Conservation (phyloP, 495 filamentous ascomycete genomes). For the Aspergillus incahuasiensis region DNA sequence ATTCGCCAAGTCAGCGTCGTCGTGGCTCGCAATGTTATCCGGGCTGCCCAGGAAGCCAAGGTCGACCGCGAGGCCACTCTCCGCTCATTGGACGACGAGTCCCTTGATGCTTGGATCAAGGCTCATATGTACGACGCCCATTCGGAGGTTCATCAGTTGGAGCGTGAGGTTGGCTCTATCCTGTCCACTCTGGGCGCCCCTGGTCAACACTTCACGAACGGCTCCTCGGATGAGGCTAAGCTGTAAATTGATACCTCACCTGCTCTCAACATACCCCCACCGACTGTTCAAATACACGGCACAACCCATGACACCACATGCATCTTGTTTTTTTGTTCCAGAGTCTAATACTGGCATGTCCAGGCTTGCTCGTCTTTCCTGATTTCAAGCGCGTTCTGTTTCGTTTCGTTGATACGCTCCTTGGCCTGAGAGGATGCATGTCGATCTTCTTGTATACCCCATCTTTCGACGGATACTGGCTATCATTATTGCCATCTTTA, state of each 20-base stretch:
- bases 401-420: conserved; percentile 13
- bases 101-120: conserved; percentile 76
- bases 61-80: conserved; percentile 74
- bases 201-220: conserved; percentile 17
- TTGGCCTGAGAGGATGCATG: conserved; percentile 22
- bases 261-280: conserved; percentile 4
- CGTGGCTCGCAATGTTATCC: conserved; percentile 90
- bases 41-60: conserved; percentile 74
- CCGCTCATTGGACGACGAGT: conserved; percentile 66
- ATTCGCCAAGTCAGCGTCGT: conserved; percentile 86
- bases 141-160: conserved; percentile 52
- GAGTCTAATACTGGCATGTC: conserved; percentile 17
- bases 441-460: conserved; percentile 23
- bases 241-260: conserved; percentile 29
- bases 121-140: conserved; percentile 78
- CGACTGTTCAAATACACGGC: background rate
- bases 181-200: conserved; percentile 39
- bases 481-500: conserved; percentile 14
- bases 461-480: conserved; percentile 10
- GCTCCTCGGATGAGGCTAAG: conserved; percentile 38
- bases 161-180: conserved; percentile 49
- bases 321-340: conserved; percentile 3
- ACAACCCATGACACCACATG: background rate
- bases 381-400: conserved; percentile 29
- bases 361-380: conserved; percentile 21